Conservation (phyloP, 2,329 filamentous ascomycete species). For the Phoma herbarum region DNA sequence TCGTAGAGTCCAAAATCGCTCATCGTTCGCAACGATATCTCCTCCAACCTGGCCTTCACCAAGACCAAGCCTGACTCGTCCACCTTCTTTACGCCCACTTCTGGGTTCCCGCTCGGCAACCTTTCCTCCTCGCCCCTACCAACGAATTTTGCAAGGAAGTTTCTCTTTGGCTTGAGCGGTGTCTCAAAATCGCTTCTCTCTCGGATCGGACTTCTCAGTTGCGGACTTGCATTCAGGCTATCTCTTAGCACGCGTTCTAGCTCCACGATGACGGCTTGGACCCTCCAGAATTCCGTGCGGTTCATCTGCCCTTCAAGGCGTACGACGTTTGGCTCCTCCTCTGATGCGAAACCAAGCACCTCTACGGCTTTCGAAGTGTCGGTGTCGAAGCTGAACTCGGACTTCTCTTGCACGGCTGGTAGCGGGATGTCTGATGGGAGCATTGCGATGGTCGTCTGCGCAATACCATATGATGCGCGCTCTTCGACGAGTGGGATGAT, state of each 20-base stretch:
- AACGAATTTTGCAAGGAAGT: slow-evolving; percentile 37
- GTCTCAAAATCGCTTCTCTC: slow-evolving; percentile 6
- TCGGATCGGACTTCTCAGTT: slow-evolving; percentile 19
- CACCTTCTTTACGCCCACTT: slow-evolving; percentile 28
- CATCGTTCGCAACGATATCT: slow-evolving; percentile 45
- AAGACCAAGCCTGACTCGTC: slow-evolving; percentile 32
- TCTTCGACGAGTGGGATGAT: slow-evolving; percentile 54
- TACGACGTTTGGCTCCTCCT: slow-evolving; percentile 53
- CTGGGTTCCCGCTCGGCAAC: slow-evolving; percentile 30
- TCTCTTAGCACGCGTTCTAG: slow-evolving; percentile 48
- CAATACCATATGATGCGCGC: slow-evolving; percentile 54
- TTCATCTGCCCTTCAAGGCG: slow-evolving; percentile 53
- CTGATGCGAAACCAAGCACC: slow-evolving; percentile 52
- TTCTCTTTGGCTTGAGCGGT: slow-evolving; percentile 23
- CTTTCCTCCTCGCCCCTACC: slow-evolving; percentile 32
- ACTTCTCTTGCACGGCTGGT: slow-evolving; percentile 34
- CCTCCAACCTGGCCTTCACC: slow-evolving; percentile 42
- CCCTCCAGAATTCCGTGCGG: slow-evolving; percentile 55
- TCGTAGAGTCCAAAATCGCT: slow-evolving; percentile 50
- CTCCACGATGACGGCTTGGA: slow-evolving; percentile 53
- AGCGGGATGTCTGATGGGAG: slow-evolving; percentile 55
- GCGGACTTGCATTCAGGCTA: slow-evolving; percentile 39
- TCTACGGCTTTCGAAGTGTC: slow-evolving; percentile 37
- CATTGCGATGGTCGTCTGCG: slow-evolving; percentile 56
- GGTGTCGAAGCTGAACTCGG: slow-evolving; percentile 44